These are phyloP conservation scores for Cercospora zeina DNA, from an alignment of 2,329 filamentous ascomycete genomes.

Conservation along the genomic window DNA sequence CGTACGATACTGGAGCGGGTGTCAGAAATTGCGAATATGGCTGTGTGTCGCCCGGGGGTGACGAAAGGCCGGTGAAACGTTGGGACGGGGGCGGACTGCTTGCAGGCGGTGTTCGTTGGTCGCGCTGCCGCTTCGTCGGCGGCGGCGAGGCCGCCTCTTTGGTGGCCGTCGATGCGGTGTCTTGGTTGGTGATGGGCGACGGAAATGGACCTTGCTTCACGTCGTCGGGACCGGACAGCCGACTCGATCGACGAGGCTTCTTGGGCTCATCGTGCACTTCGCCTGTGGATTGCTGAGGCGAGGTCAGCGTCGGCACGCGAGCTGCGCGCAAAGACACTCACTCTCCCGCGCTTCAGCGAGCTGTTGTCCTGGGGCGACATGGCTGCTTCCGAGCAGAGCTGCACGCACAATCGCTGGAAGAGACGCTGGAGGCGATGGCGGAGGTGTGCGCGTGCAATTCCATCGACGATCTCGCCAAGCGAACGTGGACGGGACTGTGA, in stretches of 20 bases:
- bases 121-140: slow-evolving; percentile 33
- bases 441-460: not conserved
- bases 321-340: slow-evolving; percentile 44
- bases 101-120: slow-evolving; percentile 47
- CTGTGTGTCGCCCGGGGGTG: slow-evolving; percentile 69
- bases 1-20: slow-evolving; percentile 69
- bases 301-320: slow-evolving; percentile 12
- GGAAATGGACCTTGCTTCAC: slow-evolving; percentile 68
- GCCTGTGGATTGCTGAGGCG: slow-evolving; percentile 62
- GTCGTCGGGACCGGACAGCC: slow-evolving; percentile 53
- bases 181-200: slow-evolving; percentile 73
- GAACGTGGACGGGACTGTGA: not conserved
- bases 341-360: slow-evolving; percentile 78
- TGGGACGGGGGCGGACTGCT: slow-evolving; percentile 34
- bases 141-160: slow-evolving; percentile 9
- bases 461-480: not conserved
- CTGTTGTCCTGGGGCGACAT: slow-evolving; percentile 63
- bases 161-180: slow-evolving; percentile 58
- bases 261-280: slow-evolving; percentile 69
- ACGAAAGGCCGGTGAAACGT: slow-evolving; percentile 51
- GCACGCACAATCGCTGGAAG: not conserved
- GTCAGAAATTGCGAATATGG: slow-evolving; percentile 78
- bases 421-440: not conserved
- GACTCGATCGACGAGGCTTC: slow-evolving; percentile 78
- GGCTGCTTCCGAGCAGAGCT: not conserved